phyloP scores from a whole-genome alignment of 169 alveolate genomes.

The Plasmodium coatneyi region DNA sequence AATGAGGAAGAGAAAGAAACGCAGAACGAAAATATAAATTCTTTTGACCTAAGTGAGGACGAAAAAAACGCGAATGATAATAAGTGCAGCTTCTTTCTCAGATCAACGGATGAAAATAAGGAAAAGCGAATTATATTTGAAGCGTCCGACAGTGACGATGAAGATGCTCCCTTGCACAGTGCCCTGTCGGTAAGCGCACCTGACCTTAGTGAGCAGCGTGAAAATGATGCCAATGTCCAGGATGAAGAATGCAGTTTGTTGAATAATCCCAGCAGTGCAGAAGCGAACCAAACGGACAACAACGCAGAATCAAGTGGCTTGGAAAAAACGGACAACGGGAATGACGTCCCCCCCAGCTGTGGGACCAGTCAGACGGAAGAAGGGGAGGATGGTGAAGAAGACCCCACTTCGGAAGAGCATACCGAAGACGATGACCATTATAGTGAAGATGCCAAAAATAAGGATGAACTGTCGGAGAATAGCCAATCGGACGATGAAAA shows the following conservation, averaged over 20 bases:
- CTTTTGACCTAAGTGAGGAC: conserved; percentile 76
- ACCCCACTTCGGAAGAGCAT: neutral
- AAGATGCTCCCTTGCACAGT: conserved; percentile 38
- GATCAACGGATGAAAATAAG: conserved; percentile 55
- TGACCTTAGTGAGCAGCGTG: neutral
- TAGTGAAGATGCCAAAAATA: neutral
- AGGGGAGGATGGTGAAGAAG: neutral
- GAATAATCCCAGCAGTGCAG: neutral
- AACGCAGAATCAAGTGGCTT: neutral
- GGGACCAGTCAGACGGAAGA: neutral
- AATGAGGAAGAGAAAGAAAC: neutral
- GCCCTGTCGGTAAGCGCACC: neutral
- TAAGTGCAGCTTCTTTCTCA: conserved; percentile 23
- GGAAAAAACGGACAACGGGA: conserved; percentile 34
- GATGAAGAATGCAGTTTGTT: neutral
- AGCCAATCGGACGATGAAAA: neutral
- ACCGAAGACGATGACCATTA: neutral
- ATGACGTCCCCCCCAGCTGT: neutral
- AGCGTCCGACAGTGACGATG: conserved; percentile 76
- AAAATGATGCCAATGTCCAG: neutral
- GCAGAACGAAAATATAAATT: conserved; percentile 7
- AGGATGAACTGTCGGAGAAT: neutral
- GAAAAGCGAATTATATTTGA: conserved; percentile 73
- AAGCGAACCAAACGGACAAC: neutral
- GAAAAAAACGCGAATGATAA: conserved; percentile 44